Evolutionary conservation across 2,329 filamentous ascomycete genomes (phyloP), one percentile per base, ranked within the genome.

Genomic region (Plenodomus biglobosus): DNA sequence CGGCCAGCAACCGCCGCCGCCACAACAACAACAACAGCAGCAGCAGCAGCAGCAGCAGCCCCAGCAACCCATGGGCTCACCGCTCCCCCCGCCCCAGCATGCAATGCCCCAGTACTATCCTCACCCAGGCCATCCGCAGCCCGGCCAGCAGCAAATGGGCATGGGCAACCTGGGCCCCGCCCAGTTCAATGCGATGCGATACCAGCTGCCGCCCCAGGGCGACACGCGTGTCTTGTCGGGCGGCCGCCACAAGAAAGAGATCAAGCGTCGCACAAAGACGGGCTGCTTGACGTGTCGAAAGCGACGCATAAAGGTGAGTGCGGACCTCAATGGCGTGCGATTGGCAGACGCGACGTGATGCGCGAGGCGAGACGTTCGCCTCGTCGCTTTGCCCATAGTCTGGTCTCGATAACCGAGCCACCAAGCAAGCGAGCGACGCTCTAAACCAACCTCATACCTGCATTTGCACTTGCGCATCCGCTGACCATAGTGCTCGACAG

Each of bases 191-290:
- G 60, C 61, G 46, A 77, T 81, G 74, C 78, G 81, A 64, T 84
- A 81, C 65, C 76, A 80, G 50, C 69, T 84, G 36, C 79, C 82
- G 54, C 73, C 82, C 67, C 64, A 68, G 39, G 58, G 59, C 30
- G 73, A 77, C 73, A 57, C 78, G 65, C 76, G 80, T 58, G 77
- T 84, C 53, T 78, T 85, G 69, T 81, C 81, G 18, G 81, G 83
- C 50, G 82, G 81, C 40, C 77, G 85, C 61, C 83, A 87, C 69
- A 84, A 83, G 72, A 85, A 87, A 74, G 85, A 90, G 73, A 87
- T 89, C 69, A 89, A 89, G 75, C 79, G 86, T 58, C 79, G 86
- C 66, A 89, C 86, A 48, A 88, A 88, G 74, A 88, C 85, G 1
- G 85, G 85, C n/a, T 89, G 86, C 72, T 52, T 79, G 70, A 79